Conservation (phyloP, 257 asterid species). For the Lantana camara region DNA sequence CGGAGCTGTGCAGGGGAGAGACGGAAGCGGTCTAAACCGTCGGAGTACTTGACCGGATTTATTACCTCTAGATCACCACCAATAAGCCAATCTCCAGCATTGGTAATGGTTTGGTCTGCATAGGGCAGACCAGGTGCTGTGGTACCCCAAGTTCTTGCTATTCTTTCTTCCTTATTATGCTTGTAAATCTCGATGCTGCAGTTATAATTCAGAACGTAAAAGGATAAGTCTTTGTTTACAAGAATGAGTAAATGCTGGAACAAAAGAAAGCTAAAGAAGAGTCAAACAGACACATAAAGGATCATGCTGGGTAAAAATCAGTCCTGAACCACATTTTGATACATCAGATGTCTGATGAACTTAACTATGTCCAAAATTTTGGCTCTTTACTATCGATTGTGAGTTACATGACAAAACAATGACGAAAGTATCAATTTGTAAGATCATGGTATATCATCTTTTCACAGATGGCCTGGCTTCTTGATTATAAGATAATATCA, state of each 20-base stretch:
- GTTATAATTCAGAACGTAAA: neutral
- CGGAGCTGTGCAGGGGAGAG: conserved; percentile 88
- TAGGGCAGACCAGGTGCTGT: conserved; percentile 88
- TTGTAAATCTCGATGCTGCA: conserved; percentile 83
- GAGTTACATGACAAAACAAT: no score
- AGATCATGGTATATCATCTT: no score
- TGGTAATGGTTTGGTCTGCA: conserved; percentile 63
- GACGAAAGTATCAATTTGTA: no score
- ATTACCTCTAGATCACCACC: conserved; percentile 91
- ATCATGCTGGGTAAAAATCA: no score
- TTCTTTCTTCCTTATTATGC: conserved; percentile 93
- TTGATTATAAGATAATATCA: no score
- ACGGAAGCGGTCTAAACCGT: conserved; percentile 77
- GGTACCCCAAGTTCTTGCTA: conserved; percentile 96
- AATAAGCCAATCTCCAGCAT: conserved; percentile 86
- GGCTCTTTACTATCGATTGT: no score
- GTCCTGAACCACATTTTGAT: no score
- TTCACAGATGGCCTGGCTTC: no score
- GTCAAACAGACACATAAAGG: neutral
- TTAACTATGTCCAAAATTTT: no score
- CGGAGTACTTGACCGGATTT: conserved; percentile 68
- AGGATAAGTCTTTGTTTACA: neutral
- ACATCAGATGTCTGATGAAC: no score
- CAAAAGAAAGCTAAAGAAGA: neutral
- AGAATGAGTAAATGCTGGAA: neutral